Percentiles rank a stretch among this genome's conserved stretches.
phyloP scores from a whole-genome alignment of 768 basidiomycete genomes.

The Lactifluus rugatus region DNA sequence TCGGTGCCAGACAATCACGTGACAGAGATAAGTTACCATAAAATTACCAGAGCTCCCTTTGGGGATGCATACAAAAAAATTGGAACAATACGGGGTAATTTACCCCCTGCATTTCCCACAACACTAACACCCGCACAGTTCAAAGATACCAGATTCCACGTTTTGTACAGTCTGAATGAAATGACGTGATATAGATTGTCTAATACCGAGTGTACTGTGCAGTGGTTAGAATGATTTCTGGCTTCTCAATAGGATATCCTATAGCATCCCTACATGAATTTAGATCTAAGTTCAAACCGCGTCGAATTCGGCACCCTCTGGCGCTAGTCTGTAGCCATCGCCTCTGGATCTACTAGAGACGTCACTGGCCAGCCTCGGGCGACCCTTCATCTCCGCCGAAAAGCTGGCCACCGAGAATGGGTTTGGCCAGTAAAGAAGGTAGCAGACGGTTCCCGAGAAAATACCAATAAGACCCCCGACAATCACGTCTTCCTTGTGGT shows the following conservation, averaged over 20 bases:
- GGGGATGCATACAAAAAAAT: no score
- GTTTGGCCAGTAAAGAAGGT: slow-evolving; percentile 56
- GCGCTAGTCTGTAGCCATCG: slow-evolving; percentile 38
- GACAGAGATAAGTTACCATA: no score
- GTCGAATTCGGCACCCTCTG: not conserved
- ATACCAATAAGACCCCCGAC: slow-evolving; percentile 52
- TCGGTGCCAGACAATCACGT: no score
- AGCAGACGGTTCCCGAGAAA: slow-evolving; percentile 38
- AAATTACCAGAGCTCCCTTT: no score
- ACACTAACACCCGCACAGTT: no score
- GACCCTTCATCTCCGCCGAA: slow-evolving; percentile 23
- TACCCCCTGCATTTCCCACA: no score
- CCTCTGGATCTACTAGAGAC: slow-evolving; percentile 19
- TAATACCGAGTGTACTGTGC: no score
- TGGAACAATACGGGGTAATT: no score
- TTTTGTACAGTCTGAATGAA: no score
- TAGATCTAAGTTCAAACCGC: not conserved
- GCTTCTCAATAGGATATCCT: not conserved
- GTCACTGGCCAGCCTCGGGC: slow-evolving; percentile 36
- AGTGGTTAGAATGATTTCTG: no score
- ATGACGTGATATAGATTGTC: no score
- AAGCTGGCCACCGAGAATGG: slow-evolving; percentile 41
- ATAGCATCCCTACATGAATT: not conserved
- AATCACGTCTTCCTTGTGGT: slow-evolving; percentile 62
- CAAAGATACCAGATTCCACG: no score